Evolutionary conservation across 2,329 filamentous ascomycete species (phyloP).

Genomic region (Trichoderma asperellum): DNA sequence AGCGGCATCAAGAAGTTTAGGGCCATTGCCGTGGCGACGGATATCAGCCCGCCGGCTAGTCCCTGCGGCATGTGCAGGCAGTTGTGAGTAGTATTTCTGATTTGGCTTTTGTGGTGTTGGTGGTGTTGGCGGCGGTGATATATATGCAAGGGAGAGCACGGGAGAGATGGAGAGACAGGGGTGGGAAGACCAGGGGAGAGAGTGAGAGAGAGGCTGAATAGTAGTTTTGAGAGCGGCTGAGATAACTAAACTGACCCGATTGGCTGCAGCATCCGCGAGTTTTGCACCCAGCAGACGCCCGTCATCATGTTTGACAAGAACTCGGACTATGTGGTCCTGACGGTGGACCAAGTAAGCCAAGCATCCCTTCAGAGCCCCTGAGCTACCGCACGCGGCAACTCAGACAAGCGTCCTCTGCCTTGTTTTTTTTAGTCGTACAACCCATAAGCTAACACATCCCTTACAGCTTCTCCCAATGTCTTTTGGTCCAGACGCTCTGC

Average conservation of each 20-base stretch:
- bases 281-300: slow-evolving; percentile 69
- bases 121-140: neutral
- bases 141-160: neutral
- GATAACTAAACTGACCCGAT: slow-evolving; percentile 25
- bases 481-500: slow-evolving; percentile 66
- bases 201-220: slow-evolving; percentile 11
- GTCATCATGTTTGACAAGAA: slow-evolving; percentile 93
- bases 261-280: slow-evolving; percentile 70
- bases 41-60: slow-evolving; percentile 69
- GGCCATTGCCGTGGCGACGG: slow-evolving; percentile 83
- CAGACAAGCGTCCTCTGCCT: neutral
- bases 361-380: neutral
- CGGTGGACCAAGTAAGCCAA: slow-evolving; percentile 64
- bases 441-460: slow-evolving; percentile 27
- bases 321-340: slow-evolving; percentile 70
- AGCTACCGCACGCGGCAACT: neutral
- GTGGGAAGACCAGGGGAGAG: neutral
- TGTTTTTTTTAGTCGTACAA: neutral
- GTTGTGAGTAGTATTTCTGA: slow-evolving; percentile 61
- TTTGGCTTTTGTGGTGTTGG: neutral
- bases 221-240: slow-evolving; percentile 22
- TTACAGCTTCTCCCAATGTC: slow-evolving; percentile 67
- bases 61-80: slow-evolving; percentile 97
- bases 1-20: slow-evolving; percentile 63
- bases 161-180: neutral